Conservation (phyloP, 768 basidiomycete species). For the Daedalea quercina region DNA sequence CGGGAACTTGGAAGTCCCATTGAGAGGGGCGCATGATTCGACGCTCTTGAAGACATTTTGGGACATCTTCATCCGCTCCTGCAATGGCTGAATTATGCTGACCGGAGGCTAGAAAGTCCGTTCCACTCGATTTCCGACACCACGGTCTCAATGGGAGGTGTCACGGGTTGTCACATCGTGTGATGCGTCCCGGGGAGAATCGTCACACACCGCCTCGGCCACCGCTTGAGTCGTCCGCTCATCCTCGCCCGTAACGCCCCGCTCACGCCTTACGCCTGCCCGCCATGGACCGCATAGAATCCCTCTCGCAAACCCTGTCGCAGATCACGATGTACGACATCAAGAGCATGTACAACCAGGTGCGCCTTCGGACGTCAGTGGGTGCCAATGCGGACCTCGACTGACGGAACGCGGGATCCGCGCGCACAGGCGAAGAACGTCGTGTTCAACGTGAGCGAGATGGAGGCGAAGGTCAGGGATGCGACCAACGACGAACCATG, state of each 20-base stretch:
- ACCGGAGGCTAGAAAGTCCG: too few species aligned
- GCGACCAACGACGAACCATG: constrained; percentile 98
- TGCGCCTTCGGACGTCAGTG: constrained; percentile 17
- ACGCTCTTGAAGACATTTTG: too few species aligned
- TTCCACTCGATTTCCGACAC: too few species aligned
- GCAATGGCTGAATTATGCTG: too few species aligned
- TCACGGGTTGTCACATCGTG: too few species aligned
- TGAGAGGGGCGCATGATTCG: too few species aligned
- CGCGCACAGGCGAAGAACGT: constrained; percentile 83
- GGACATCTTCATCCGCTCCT: too few species aligned
- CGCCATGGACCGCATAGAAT: constrained; percentile 75
- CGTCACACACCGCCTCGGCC: constrained; percentile 1
- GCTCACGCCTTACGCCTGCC: constrained; percentile 15
- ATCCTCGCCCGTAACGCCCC: background rate
- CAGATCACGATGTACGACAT: constrained; percentile 89
- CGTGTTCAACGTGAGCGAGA: constrained; percentile 93
- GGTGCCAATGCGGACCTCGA: background rate
- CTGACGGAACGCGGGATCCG: background rate
- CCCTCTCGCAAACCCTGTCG: constrained; percentile 68
- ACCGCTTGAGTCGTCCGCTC: background rate
- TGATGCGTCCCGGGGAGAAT: too few species aligned
- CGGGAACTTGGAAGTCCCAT: background rate
- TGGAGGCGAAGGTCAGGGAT: constrained; percentile 93
- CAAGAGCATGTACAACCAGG: constrained; percentile 93
- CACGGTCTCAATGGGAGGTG: too few species aligned